Evolutionary conservation across 75 land plant species (phyloP), one percentile per base, ranked within the genome.

Genomic region (Larix kaempferi): DNA sequence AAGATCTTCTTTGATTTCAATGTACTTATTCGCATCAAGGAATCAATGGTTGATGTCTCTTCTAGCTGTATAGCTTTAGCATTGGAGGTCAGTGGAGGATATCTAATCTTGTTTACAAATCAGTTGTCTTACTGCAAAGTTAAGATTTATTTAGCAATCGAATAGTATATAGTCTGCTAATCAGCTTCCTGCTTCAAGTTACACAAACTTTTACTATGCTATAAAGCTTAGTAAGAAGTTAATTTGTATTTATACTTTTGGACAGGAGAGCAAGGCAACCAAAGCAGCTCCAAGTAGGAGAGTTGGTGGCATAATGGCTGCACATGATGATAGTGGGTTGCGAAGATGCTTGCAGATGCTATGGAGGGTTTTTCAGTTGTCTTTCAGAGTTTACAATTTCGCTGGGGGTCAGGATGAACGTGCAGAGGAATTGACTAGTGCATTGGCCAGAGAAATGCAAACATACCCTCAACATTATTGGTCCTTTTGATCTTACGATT

Each of bases 41-140:
- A 91, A 83, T 21, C 82, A 17, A 86, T 87, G 85, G 93, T 91
- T 16, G 93, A 84, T 74, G 56, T 91, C 23, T 91, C 91, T 33
- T 91, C 91, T 6, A 61, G 74, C 41, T 91, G 89, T 83, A 86
- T 89, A 80, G 87, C 83, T 71, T 52, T 89, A 60, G 91, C 89
- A 74, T 78, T 91, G 12, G 79, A 84, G 91, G 91, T 91, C 12
- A 56, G 78, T 65, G 11, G 13, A 10, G 11, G 19, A 52, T 52
- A 41, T 25, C 6, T 12, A 39, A 41, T 17, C n/a, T n/a, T 74
- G 22, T 54, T 17, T 33, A 41, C 2, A 54, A 41, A 37, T 41
- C 22, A 25, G 15, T 21, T 25, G n/a, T 25, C 23, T 72, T 13
- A 19, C 27, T 19, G 2, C 25, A 72, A 72, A 72, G n/a, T 14